These are phyloP conservation scores for Lotus japonicus DNA, from an alignment of 306 rosid genomes.

Conservation along the genomic window DNA sequence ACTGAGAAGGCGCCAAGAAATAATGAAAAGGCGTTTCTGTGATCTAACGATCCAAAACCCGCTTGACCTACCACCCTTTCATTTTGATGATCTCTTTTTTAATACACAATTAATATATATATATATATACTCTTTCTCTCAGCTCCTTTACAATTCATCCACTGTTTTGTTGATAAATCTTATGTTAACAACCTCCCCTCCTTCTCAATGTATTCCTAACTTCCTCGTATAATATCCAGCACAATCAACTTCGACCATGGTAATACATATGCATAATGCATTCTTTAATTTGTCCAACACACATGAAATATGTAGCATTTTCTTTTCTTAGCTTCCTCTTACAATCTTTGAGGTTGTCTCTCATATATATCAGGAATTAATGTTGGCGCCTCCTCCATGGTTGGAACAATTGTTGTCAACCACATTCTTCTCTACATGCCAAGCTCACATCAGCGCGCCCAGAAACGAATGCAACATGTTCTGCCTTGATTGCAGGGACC, in stretches of 20 bases:
- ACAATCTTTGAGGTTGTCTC: background rate
- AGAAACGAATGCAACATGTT: constrained; percentile 70
- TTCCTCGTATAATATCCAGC: background rate
- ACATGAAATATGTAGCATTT: background rate
- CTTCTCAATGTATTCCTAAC: background rate
- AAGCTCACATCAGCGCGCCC: constrained; percentile 29
- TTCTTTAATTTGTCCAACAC: background rate
- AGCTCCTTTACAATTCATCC: constrained; percentile 23
- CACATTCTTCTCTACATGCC: constrained; percentile 44
- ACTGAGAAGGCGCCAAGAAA: too few relatives aligned
- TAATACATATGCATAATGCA: background rate
- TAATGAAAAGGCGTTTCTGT: too few relatives aligned
- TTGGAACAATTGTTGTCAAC: constrained; percentile 44
- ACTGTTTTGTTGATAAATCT: constrained; percentile 25
- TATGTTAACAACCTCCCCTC: constrained; percentile 21
- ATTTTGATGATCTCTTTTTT: background rate
- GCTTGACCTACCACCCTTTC: constrained; percentile 31
- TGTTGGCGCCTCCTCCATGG: constrained; percentile 51
- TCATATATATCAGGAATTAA: constrained; percentile 24
- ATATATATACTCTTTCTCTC: background rate
- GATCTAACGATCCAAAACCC: constrained; percentile 40
- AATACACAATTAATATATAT: background rate
- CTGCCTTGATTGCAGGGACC: constrained; percentile 46
- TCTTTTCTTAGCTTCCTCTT: background rate
- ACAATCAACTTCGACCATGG: too few relatives aligned